Conservation (phyloP, 805 yeast genomes). For the Lipomyces mesembrius region DNA sequence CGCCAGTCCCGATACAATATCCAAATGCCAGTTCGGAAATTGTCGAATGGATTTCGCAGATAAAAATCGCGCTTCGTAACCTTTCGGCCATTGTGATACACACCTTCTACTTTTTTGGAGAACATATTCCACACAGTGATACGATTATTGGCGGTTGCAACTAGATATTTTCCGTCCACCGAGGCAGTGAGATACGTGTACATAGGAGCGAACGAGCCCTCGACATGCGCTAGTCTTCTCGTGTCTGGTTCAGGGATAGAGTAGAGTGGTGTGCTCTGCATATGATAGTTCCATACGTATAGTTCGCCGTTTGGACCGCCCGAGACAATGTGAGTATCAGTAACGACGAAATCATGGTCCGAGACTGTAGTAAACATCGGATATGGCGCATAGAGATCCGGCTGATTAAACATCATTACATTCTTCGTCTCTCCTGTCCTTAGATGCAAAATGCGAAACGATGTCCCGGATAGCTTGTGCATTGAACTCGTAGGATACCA, state of each 20-base stretch:
- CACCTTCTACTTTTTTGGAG: slow-evolving; percentile 20
- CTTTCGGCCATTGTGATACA: slow-evolving; percentile 26
- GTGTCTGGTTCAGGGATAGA: slow-evolving; percentile 15
- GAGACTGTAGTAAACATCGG: slow-evolving; percentile 20
- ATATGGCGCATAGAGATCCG: neutral
- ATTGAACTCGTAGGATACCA: slow-evolving; percentile 30
- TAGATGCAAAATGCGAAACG: slow-evolving; percentile 22
- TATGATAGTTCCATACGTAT: slow-evolving; percentile 25
- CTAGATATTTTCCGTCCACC: slow-evolving; percentile 22
- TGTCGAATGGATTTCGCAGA: slow-evolving; percentile 19
- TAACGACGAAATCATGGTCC: slow-evolving; percentile 18
- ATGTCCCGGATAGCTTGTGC: slow-evolving; percentile 27
- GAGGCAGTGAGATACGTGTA: slow-evolving; percentile 20
- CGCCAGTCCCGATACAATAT: slow-evolving; percentile 24
- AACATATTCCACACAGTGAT: slow-evolving; percentile 26
- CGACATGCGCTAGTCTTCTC: neutral
- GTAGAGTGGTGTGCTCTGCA: slow-evolving; percentile 11
- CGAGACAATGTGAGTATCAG: slow-evolving; percentile 26
- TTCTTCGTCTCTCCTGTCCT: slow-evolving; percentile 18
- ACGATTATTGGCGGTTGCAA: slow-evolving; percentile 22
- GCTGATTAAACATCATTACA: slow-evolving; percentile 9
- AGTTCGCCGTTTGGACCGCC: slow-evolving; percentile 25
- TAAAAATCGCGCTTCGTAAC: slow-evolving; percentile 9
- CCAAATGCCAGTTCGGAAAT: slow-evolving; percentile 22
- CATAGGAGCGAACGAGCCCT: slow-evolving; percentile 4